Evolutionary conservation across 768 basidiomycete species (phyloP).

Genomic region (Kwoniella heveanensis): DNA sequence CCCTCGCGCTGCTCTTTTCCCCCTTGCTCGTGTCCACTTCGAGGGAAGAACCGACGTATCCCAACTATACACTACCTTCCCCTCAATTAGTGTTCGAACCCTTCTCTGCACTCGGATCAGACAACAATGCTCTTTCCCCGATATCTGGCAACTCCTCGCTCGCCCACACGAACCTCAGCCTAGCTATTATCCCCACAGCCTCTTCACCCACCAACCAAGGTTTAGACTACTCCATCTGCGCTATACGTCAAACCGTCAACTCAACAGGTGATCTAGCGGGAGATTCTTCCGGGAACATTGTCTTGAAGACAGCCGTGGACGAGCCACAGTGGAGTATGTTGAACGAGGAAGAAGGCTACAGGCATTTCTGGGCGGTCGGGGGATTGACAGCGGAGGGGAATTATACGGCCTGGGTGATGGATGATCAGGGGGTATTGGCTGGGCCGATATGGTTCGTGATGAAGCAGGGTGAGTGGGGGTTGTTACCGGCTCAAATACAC

Average conservation of each 20-base stretch:
- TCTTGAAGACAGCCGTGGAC: constrained; percentile 21
- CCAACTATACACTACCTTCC: constrained; percentile 54
- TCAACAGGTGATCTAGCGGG: constrained; percentile 30
- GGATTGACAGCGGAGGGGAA: constrained; percentile 39
- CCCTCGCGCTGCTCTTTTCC: constrained; percentile 49
- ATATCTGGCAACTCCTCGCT: neutral
- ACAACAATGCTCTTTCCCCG: neutral
- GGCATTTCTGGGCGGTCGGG: constrained; percentile 39
- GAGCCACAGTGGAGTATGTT: constrained; percentile 31
- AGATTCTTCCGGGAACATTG: constrained; percentile 4
- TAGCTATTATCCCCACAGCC: constrained; percentile 47
- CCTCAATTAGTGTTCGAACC: constrained; percentile 28
- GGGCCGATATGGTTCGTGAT: constrained; percentile 52
- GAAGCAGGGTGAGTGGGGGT: constrained; percentile 47
- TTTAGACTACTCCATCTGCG: constrained; percentile 43
- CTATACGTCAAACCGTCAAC: constrained; percentile 26
- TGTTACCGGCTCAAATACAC: too few species aligned
- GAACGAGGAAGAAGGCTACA: constrained; percentile 42
- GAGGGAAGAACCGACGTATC: constrained; percentile 47
- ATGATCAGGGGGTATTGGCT: constrained; percentile 29
- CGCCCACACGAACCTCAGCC: constrained; percentile 29
- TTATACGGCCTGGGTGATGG: constrained; percentile 52
- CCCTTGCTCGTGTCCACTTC: constrained; percentile 35
- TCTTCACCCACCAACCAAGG: constrained; percentile 35
- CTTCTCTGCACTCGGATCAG: neutral